Base-by-base conservation (phyloP, 2,329 filamentous ascomycete species). In the Claviceps digitariae region DNA sequence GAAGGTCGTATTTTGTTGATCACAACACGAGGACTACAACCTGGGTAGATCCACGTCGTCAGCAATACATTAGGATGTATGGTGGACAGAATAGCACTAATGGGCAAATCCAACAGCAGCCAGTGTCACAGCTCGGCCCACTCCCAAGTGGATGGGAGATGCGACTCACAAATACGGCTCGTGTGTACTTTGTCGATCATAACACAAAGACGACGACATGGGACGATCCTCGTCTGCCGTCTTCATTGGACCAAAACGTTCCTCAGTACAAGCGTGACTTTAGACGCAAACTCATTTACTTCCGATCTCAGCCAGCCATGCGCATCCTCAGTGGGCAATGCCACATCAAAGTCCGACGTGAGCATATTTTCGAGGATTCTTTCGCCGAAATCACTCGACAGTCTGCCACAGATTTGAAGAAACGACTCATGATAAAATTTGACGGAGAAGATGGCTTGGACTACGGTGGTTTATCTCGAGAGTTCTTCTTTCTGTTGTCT, bases 261-360 rank as follows among this genome's bases (percentile, higher is more conserved):
- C 93, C 93, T 51, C 93, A 98, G 72, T 98, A 98, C 75, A 98
- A 98, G 82, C 88, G 93, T 71, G 93, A 98, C 69, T 98, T 98
- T 78, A 78, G 93, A 64, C 81, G 93, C 65, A 98, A 98, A 75
- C 77, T 98, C 58, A 98, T 98, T 62, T 98, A 98, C 75, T 98
- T 98, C 86, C 83, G 93, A 61, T 98, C 93, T 41, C 93, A 98
- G 69, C 93, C 93, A 20, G 93, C 91, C 5, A 83, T 98, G 72
- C 86, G 93, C 56, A 98, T 97, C 62, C 79, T 95, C 57, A 93
- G 89, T 56, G 93, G 93, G 15, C 93, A 98, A 68, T 97, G 93
- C 66, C 93, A 98, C 66, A 93, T 98, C 70, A 98, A 98, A 76
- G 88, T 98, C 60, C 82, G 93, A 62, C 83, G 93, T 69, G 90